Conservation (phyloP, 1,139 yeast species). For the Scheffersomyces segobiensis region DNA sequence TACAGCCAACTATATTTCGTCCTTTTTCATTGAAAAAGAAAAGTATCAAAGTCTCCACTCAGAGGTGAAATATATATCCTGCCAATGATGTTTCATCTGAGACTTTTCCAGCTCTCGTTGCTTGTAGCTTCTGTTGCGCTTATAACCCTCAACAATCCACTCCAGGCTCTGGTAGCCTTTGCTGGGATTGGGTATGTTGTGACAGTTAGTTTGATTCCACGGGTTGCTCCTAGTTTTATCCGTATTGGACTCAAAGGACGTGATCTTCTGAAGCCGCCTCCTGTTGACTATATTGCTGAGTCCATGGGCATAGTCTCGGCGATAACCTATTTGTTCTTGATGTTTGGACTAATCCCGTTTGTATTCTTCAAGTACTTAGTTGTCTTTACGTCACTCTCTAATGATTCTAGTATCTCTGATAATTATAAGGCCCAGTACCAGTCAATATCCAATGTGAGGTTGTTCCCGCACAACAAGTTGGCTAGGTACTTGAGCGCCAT, state of each 20-base stretch:
- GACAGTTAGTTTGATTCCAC: constrained; percentile 65
- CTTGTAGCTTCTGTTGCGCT: constrained; percentile 11
- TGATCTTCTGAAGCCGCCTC: constrained; percentile 74
- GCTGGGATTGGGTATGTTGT: constrained; percentile 63
- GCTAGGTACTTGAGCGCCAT: constrained; percentile 86
- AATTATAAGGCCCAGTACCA: constrained; percentile 39
- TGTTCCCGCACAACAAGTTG: constrained; percentile 82
- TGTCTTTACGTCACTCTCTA: constrained; percentile 40
- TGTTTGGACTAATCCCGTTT: constrained; percentile 88
- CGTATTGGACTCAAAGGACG: constrained; percentile 80
- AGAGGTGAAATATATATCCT: constrained; percentile 2
- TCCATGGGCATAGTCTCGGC: constrained; percentile 90
- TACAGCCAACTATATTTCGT: not conserved
- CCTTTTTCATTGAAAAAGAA: not conserved
- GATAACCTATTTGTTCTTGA: constrained; percentile 71
- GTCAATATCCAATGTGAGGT: constrained; percentile 29
- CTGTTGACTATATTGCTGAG: constrained; percentile 70
- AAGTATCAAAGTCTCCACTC: not conserved
- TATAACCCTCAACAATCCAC: constrained; percentile 28
- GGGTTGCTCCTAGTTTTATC: constrained; percentile 64
- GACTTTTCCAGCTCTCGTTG: constrained; percentile 6
- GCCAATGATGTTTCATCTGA: not conserved
- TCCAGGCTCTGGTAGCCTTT: constrained; percentile 62
- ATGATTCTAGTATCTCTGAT: constrained; percentile 34
- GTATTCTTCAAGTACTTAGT: constrained; percentile 80